phyloP scores from a whole-genome alignment of 2,329 filamentous ascomycete species.

The Clarireedia sp. region DNA sequence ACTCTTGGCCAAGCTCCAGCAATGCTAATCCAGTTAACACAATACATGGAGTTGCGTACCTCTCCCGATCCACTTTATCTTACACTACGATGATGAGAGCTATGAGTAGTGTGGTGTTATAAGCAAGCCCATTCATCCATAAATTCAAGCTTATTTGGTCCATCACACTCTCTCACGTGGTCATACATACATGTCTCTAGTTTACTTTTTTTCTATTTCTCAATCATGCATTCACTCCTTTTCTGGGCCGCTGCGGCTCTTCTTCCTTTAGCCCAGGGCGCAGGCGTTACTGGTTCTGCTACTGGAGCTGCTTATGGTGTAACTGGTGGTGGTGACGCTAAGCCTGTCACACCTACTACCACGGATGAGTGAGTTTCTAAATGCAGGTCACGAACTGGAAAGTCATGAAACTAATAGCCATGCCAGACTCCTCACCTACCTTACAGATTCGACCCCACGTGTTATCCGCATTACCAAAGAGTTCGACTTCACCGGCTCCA shows the following conservation, averaged over 20 bases:
- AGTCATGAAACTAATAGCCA: conserved; percentile 25
- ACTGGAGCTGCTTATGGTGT: conserved; percentile 1
- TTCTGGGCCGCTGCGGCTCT: neutral
- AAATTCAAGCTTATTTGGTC: neutral
- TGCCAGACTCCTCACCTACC: conserved; percentile 45
- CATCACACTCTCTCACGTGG: neutral
- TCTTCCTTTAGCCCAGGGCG: neutral
- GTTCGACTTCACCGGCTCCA: conserved; percentile 14
- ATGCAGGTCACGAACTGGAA: neutral
- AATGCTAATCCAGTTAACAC: too few relatives aligned
- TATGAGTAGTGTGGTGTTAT: neutral
- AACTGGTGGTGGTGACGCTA: conserved; percentile 50
- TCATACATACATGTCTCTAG: neutral
- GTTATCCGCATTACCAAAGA: conserved; percentile 51
- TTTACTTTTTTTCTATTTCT: neutral
- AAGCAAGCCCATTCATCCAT: neutral
- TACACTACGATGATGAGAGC: neutral
- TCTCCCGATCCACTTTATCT: too few relatives aligned
- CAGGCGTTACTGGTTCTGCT: conserved; percentile 3
- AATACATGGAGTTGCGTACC: too few relatives aligned
- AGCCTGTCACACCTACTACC: conserved; percentile 31
- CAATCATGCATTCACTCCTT: neutral
- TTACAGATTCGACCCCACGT: conserved; percentile 43
- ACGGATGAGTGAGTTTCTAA: neutral
- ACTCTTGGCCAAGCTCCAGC: too few relatives aligned